Evolutionary conservation across 2,329 filamentous ascomycete genomes (phyloP).

Genomic region (Hymenoscyphus scutula): DNA sequence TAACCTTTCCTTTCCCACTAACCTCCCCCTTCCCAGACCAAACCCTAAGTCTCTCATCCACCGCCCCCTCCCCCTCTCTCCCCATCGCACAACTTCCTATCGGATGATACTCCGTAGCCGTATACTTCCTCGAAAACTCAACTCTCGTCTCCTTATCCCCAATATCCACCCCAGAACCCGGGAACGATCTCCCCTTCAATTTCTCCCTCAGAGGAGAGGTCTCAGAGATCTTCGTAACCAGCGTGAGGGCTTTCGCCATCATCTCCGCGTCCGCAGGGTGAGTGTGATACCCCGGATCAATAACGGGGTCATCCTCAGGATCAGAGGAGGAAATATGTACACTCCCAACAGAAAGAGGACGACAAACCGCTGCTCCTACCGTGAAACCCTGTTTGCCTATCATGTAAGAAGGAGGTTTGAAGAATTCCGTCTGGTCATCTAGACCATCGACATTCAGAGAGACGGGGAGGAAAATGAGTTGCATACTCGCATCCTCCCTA

Average conservation of each 20-base stretch:
- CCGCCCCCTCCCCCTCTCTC: constrained; percentile 70
- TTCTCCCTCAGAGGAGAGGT: constrained; percentile 20
- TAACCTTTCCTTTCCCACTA: too few species aligned
- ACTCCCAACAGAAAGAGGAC: constrained; percentile 43
- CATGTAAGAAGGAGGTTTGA: constrained; percentile 7
- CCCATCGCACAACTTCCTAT: constrained; percentile 83
- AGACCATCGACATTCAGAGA: constrained; percentile 1
- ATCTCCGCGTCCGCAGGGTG: constrained; percentile 11
- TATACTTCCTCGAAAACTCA: constrained; percentile 16
- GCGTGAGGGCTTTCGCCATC: constrained; percentile 12
- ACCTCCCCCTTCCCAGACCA: too few species aligned
- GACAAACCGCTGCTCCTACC: constrained; percentile 39
- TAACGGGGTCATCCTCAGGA: constrained; percentile 36
- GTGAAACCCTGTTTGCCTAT: constrained; percentile 25
- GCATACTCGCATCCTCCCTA: constrained; percentile 10
- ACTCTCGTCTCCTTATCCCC: background rate
- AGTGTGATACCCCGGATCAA: constrained; percentile 34
- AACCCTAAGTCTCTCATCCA: too few species aligned
- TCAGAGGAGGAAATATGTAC: constrained; percentile 41
- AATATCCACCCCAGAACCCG: constrained; percentile 11
- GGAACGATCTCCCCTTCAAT: constrained; percentile 15
- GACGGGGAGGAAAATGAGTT: constrained; percentile 12
- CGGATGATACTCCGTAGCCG: constrained; percentile 61
- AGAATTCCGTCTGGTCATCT: constrained; percentile 4
- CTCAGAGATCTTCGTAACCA: constrained; percentile 13